phyloP scores from a whole-genome alignment of 2,329 filamentous ascomycete species.

The Bertia moriformis region DNA sequence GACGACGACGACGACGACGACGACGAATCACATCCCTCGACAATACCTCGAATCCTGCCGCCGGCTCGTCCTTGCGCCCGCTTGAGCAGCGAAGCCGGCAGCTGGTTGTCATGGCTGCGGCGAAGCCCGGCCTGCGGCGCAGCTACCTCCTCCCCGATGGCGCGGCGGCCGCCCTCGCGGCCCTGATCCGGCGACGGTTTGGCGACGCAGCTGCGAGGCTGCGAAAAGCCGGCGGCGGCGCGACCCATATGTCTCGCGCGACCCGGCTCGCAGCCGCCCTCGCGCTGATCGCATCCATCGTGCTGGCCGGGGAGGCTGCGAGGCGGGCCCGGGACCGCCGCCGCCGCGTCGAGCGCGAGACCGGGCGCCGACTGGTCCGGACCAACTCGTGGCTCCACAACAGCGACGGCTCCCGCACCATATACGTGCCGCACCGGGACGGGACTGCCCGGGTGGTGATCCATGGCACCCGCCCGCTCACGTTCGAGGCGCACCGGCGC shows the following conservation, averaged over 20 bases:
- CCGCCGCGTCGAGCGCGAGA: conserved; percentile 63
- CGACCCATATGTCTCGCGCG: conserved; percentile 53
- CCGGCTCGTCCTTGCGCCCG: no score
- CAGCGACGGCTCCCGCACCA: conserved; percentile 86
- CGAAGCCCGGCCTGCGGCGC: no score
- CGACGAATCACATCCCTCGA: conserved; percentile 10
- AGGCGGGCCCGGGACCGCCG: conserved; percentile 64
- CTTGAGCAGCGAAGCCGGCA: no score
- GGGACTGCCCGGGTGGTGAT: conserved; percentile 84
- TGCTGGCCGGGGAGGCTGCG: conserved; percentile 66
- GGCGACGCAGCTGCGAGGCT: no score
- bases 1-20: conserved; percentile 17
- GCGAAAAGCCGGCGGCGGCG: no score
- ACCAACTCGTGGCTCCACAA: conserved; percentile 85
- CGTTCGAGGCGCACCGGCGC: conserved; percentile 88
- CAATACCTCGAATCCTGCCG: conserved; percentile 4
- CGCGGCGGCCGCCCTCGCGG: neutral
- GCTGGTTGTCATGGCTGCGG: no score
- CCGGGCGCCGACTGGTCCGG: conserved; percentile 67
- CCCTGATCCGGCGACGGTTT: no score
- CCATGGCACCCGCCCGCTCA: conserved; percentile 74
- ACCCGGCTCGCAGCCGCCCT: conserved; percentile 65
- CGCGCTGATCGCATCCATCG: conserved; percentile 61
- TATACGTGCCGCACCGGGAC: conserved; percentile 86
- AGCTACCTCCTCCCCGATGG: conserved; percentile 2